phyloP scores from a whole-genome alignment of 2,329 filamentous ascomycete species.

The Colletotrichum aenigma region DNA sequence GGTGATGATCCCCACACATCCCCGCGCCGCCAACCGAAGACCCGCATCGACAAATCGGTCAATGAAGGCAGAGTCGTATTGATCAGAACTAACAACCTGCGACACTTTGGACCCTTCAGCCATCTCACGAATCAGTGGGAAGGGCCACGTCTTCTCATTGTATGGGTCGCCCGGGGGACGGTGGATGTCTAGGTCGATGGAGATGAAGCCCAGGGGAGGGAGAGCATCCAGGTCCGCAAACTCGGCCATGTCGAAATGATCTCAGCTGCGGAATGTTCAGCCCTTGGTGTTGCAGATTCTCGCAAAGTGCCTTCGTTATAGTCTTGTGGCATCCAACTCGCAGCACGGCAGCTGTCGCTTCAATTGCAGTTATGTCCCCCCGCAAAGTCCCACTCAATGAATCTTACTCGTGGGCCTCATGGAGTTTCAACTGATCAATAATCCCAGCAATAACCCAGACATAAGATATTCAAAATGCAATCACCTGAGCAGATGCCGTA shows the following conservation, averaged over 20 bases:
- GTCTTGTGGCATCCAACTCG: background rate
- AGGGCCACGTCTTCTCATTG: conserved; percentile 38
- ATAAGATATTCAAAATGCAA: background rate
- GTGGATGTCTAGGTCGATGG: conserved; percentile 35
- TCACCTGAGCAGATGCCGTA: background rate
- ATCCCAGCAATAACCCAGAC: background rate
- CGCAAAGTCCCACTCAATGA: background rate
- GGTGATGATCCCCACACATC: conserved; percentile 39
- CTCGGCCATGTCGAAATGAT: background rate
- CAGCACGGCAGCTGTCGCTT: background rate
- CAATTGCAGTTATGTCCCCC: background rate
- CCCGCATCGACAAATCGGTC: conserved; percentile 37
- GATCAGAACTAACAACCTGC: conserved; percentile 28
- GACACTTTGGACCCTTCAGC: conserved; percentile 32
- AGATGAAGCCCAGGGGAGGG: conserved; percentile 38
- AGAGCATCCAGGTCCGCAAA: background rate
- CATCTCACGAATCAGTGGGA: conserved; percentile 38
- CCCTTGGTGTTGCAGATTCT: background rate
- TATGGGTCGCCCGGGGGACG: conserved; percentile 39
- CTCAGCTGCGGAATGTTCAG: background rate
- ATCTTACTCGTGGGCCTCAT: background rate
- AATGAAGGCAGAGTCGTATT: conserved; percentile 36
- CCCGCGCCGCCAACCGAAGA: conserved; percentile 32
- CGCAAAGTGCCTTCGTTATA: background rate
- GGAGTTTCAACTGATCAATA: background rate